A percentile compares a stretch with the other conserved stretches of the same genome.
phyloP scores from a whole-genome alignment of 345 rosid species.

The Rubroshorea leprosula region DNA sequence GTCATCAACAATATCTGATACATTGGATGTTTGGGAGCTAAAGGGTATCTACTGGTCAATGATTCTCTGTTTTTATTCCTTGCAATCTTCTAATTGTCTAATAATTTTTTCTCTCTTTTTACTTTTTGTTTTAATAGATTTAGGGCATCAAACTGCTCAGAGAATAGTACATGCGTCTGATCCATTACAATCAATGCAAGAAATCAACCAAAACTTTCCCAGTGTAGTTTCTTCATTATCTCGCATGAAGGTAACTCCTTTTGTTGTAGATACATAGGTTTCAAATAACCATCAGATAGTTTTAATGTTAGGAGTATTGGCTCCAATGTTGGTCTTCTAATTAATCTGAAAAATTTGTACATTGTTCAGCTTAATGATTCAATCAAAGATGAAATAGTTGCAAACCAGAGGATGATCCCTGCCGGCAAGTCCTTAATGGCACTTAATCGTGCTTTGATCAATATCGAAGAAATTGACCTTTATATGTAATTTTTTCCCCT shows the following conservation, averaged over 20 bases:
- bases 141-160: conserved; percentile 99
- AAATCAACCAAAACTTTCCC: conserved; percentile 96
- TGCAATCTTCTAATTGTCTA: conserved; percentile 12
- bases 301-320: conserved; percentile 2
- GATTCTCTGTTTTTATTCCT: conserved; percentile 8
- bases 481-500: conserved; percentile 49
- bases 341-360: conserved; percentile 11
- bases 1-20: conserved; percentile 87
- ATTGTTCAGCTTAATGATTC: conserved; percentile 73
- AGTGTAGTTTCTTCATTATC: conserved; percentile 92
- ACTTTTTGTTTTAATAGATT: conserved; percentile 46
- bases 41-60: conserved; percentile 44
- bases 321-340: conserved; percentile 5
- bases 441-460: conserved; percentile 92
- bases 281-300: neutral
- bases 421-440: conserved; percentile 97
- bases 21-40: conserved; percentile 97
- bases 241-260: conserved; percentile 75
- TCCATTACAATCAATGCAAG: conserved; percentile 93
- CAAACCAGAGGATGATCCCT: conserved; percentile 92
- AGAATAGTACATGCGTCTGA: conserved; percentile 93
- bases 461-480: conserved; percentile 92
- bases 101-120: conserved; percentile 17
- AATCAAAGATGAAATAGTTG: conserved; percentile 85
- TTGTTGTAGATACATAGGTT: conserved; percentile 11